These are phyloP conservation scores for Dactylellina drechsleri DNA, from an alignment of 2,329 filamentous ascomycete genomes.

Conservation along the genomic window DNA sequence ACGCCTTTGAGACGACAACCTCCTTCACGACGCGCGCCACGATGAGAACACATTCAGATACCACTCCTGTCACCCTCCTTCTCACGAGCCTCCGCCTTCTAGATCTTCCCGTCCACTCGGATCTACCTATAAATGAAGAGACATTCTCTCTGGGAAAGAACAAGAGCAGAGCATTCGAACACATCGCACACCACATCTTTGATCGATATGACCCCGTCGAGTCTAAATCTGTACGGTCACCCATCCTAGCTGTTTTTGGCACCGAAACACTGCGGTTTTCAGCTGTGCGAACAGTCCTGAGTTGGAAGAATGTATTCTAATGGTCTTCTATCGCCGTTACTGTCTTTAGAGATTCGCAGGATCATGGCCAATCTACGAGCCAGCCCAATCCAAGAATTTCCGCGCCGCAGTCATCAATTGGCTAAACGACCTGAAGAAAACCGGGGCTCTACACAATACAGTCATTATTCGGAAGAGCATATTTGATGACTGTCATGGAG, in stretches of 20 bases:
- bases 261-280: no score
- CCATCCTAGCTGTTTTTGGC: no score
- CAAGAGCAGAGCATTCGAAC: constrained; percentile 83
- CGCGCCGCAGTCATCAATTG: constrained; percentile 82
- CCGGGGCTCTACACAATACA: constrained; percentile 74
- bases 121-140: constrained; percentile 80
- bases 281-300: neutral
- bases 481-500: constrained; percentile 94
- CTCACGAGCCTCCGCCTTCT: constrained; percentile 85
- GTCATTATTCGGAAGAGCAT: constrained; percentile 88
- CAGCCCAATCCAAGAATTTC: constrained; percentile 88
- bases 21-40: neutral
- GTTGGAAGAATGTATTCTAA: constrained; percentile 1
- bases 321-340: constrained; percentile 1
- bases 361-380: constrained; percentile 90
- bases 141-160: constrained; percentile 76
- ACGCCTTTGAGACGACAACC: constrained; percentile 12
- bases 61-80: constrained; percentile 70
- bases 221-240: constrained; percentile 72
- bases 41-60: constrained; percentile 45
- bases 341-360: constrained; percentile 79
- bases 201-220: constrained; percentile 81
- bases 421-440: constrained; percentile 88
- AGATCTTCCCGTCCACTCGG: constrained; percentile 74
- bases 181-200: constrained; percentile 89